These are phyloP conservation scores for Coleophoma cylindrospora DNA, from an alignment of 2,329 filamentous ascomycete genomes.

Conservation along the genomic window DNA sequence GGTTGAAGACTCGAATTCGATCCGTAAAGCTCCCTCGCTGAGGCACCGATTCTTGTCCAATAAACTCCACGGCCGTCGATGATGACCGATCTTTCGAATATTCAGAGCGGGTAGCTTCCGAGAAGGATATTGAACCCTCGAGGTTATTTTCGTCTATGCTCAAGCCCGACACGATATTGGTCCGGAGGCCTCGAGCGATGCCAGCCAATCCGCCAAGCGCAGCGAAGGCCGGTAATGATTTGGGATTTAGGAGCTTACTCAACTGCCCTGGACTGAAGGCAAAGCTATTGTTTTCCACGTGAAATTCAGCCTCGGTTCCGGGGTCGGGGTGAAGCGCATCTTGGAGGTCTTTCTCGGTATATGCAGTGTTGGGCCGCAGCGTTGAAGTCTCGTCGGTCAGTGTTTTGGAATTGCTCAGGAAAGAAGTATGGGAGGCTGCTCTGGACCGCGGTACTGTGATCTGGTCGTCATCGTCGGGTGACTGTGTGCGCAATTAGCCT, in stretches of 20 bases:
- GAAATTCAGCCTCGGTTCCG: conserved; percentile 44
- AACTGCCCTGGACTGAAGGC: conserved; percentile 49
- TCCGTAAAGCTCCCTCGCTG: conserved; percentile 42
- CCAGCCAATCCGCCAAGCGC: conserved; percentile 48
- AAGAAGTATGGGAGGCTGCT: conserved; percentile 1
- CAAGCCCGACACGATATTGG: conserved; percentile 41
- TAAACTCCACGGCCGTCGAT: neutral
- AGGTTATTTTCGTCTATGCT: conserved; percentile 43
- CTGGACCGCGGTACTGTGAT: neutral
- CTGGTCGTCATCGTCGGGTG: neutral
- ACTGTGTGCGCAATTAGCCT: no score
- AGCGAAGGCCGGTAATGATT: conserved; percentile 41
- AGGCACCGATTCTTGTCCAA: conserved; percentile 4
- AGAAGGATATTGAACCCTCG: conserved; percentile 39
- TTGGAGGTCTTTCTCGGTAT: conserved; percentile 13
- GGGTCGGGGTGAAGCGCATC: conserved; percentile 45
- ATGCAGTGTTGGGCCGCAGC: neutral
- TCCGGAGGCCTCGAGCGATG: conserved; percentile 45
- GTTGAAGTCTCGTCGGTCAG: neutral
- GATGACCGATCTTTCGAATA: neutral
- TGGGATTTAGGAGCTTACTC: conserved; percentile 46
- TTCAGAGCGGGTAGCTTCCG: conserved; percentile 32
- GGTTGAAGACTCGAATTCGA: conserved; percentile 60
- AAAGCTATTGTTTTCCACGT: conserved; percentile 44
- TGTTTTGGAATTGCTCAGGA: neutral